Evolutionary conservation across 2,329 filamentous ascomycete species (phyloP), one percentile per base, ranked within the genome.

Genomic region (Cladosporium cucumerinum): DNA sequence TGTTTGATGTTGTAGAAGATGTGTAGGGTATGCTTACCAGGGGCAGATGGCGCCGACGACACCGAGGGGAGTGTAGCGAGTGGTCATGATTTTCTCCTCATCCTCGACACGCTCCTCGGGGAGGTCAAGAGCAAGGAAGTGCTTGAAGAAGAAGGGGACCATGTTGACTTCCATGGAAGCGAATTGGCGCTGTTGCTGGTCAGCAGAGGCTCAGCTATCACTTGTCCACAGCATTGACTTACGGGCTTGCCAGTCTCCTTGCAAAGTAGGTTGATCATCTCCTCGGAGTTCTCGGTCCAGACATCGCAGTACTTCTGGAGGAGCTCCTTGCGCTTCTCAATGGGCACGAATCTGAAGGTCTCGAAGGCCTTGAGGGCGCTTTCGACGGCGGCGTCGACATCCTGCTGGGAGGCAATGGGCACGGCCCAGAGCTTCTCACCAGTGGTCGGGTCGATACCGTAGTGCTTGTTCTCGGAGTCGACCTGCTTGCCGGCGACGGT

Each of bases 31-130:
- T 57, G 21, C 57, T 61, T 32, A 61, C 77, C 80, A 84, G 23
- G 79, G 79, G 68, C 77, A 80, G 67, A 81, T 80, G 58, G 77
- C 79, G 49, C 72, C 76, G 21, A 81, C 79, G 28, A 83, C 80
- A 67, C 81, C 81, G 25, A 83, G 75, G 26, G 81, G 79, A 18
- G 76, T 78, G 73, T 80, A 83, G 64, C 79, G 76, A 28, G 80
- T 81, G 66, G 78, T 78, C 57, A 82, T 70, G 34, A 76, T 76
- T 75, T 82, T 82, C 70, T 82, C 79, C 36, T 81, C 79, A 63
- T 82, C 80, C 69, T 79, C 77, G 30, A 78, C 65, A 55, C 72
- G 74, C 64, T 82, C 81, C 59, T 77, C 74, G 26, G 77, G 75
- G 10, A 79, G 66, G 5, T 76, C 67, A 28, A 79, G 70, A 18